Evolutionary conservation across 2,329 filamentous ascomycete species (phyloP), one percentile per base, ranked within the genome.

Genomic region (Exophiala xenobiotica): DNA sequence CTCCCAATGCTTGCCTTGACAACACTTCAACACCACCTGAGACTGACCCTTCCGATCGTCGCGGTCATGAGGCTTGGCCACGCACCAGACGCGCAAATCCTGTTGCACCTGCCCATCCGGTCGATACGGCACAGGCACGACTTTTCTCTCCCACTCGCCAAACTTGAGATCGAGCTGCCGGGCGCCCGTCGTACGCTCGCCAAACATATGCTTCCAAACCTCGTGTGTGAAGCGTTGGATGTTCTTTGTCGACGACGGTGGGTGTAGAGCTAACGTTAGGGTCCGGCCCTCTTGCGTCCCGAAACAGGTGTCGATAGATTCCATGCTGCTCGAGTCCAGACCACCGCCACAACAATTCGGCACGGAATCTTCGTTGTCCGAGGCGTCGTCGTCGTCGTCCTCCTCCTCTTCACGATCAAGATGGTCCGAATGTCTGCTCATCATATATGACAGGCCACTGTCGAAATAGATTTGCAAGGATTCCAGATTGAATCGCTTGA

Each of bases 381-480:
- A 6, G 6, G 14, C 26, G 8, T 39, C 26, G 11, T 43, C 53
- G 18, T 46, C 40, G 9, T 45, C 42, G 12, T 41, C 3, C 3
- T 37, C 47, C 11, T 19, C 7, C 4, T 46, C 48, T n/a, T 29
- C 29, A 33, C 6, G 9, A 35, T 18, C 33, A 31, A 12, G 5
- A n/a, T 49, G 20, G 9, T 42, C 46, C 31, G 14, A 8, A 16
- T 38, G 43, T n/a, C 24, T 20, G n/a, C 16, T 37, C 31, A 19
- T 19, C 19, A 50, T 27, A 23, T 44, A 39, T 6, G 6, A 8
- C 22, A 57, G 6, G 6, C 56, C 56, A 20, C 41, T 14, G 12
- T 60, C 58, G 5, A 58, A 38, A 43, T 59, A 60, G n/a, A 60
- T 51, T 23, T 60, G 50, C 14, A 60, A 18, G n/a, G 31, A 45